These are phyloP conservation scores for Cryptosporidium parvum DNA, from an alignment of 169 alveolate genomes.

Conservation along the genomic window DNA sequence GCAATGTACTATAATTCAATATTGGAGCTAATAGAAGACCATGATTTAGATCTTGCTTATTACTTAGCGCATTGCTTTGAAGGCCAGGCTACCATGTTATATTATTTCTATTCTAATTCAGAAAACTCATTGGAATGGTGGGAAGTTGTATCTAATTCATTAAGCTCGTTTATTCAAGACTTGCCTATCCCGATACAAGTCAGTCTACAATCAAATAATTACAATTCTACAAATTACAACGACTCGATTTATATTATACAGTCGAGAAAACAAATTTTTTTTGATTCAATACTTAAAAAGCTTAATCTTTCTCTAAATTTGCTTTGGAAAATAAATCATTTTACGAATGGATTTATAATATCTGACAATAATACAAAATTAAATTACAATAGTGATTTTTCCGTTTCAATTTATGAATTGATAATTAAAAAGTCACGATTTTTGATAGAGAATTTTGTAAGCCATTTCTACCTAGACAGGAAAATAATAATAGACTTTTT, in stretches of 20 bases:
- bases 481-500: slow-evolving; percentile 59
- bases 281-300: slow-evolving; percentile 44
- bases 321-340: background rate
- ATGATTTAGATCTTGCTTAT: slow-evolving; percentile 2
- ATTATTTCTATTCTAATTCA: slow-evolving; percentile 5
- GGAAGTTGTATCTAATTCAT: slow-evolving; percentile 52
- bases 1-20: slow-evolving; percentile 39
- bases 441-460: slow-evolving; percentile 21
- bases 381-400: background rate
- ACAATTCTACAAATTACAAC: background rate
- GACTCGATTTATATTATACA: slow-evolving; percentile 10
- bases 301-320: slow-evolving; percentile 14
- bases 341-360: background rate
- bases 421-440: slow-evolving; percentile 35
- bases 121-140: slow-evolving; percentile 47
- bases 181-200: slow-evolving; percentile 54
- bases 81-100: slow-evolving; percentile 44
- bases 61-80: slow-evolving; percentile 25
- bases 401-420: slow-evolving; percentile 18
- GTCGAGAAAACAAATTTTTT: slow-evolving; percentile 45
- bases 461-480: slow-evolving; percentile 21
- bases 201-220: background rate
- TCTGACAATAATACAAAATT: background rate
- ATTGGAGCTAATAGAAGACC: slow-evolving; percentile 11
- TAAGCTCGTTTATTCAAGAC: slow-evolving; percentile 35